A percentile compares a stretch with the other conserved stretches of the same genome.
phyloP scores from a whole-genome alignment of 129 eudicot genomes.

The Heracleum sosnowskyi region DNA sequence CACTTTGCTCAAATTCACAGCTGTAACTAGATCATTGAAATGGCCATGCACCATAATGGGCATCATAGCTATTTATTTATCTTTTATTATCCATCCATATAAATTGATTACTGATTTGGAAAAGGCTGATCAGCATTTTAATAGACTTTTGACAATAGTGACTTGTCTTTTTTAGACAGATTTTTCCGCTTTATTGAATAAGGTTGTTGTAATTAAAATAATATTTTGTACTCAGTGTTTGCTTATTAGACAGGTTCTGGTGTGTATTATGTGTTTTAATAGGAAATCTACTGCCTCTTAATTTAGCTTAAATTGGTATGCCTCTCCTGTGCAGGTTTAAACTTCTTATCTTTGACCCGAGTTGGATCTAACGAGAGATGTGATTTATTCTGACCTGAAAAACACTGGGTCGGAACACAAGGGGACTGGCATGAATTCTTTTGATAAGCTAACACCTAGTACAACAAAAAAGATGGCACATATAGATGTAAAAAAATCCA shows the following conservation, averaged over 20 bases:
- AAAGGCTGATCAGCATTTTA: neutral
- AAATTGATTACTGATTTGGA: neutral
- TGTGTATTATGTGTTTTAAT: neutral
- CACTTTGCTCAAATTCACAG: neutral
- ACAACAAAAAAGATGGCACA: conserved; percentile 47
- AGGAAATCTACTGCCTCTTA: neutral
- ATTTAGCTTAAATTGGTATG: neutral
- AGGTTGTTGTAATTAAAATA: neutral
- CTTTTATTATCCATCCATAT: neutral
- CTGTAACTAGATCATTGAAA: neutral
- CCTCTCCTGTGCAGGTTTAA: conserved; percentile 13
- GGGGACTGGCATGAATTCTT: conserved; percentile 19
- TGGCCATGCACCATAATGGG: no score
- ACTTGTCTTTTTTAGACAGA: neutral
- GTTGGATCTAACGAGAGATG: conserved; percentile 12
- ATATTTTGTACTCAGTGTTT: neutral
- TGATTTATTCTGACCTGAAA: conserved; percentile 49
- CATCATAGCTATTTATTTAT: neutral
- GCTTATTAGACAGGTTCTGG: neutral
- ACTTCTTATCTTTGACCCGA: conserved; percentile 1
- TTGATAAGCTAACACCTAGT: conserved; percentile 32
- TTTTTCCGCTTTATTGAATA: neutral
- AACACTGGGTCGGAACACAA: conserved; percentile 22
- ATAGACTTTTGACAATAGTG: neutral
- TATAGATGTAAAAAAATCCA: conserved; percentile 58